Conservation (phyloP, 441 rosid species). For the Metrosideros polymorpha region DNA sequence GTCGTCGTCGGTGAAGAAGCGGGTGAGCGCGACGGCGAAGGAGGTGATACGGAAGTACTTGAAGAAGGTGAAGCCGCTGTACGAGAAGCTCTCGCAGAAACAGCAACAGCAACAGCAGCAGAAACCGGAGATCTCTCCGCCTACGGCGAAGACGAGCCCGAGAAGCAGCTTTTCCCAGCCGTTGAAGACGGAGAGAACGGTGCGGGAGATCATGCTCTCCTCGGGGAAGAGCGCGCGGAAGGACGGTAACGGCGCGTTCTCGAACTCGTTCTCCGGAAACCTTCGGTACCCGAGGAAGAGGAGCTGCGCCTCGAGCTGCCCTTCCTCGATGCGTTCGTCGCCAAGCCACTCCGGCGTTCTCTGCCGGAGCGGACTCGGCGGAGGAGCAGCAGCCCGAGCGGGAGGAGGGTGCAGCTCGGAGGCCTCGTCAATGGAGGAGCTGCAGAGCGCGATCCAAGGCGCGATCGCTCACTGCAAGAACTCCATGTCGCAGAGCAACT, state of each 20-base stretch:
- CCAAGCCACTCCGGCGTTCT: slow-evolving; percentile 87
- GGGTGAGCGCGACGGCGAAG: slow-evolving; percentile 69
- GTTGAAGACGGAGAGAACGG: slow-evolving; percentile 20
- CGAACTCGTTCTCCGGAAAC: slow-evolving; percentile 86
- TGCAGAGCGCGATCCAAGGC: slow-evolving; percentile 89
- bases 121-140: background rate
- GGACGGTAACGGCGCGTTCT: slow-evolving; percentile 21
- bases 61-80: slow-evolving; percentile 87
- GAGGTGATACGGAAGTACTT: slow-evolving; percentile 75
- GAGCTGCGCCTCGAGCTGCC: slow-evolving; percentile 70
- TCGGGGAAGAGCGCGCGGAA: slow-evolving; percentile 10
- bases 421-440: slow-evolving; percentile 74
- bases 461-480: slow-evolving; percentile 95
- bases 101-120: slow-evolving; percentile 26
- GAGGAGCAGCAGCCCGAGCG: background rate
- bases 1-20: slow-evolving; percentile 25
- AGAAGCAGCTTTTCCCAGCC: slow-evolving; percentile 8
- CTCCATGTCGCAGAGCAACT: slow-evolving; percentile 47
- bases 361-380: slow-evolving; percentile 24
- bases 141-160: background rate
- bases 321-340: slow-evolving; percentile 88
- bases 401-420: background rate
- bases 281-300: slow-evolving; percentile 57
- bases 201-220: background rate
- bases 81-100: slow-evolving; percentile 74